These are phyloP conservation scores for Tetrahymena borealis DNA, from an alignment of 73 alveolate species.

Conservation along the genomic window DNA sequence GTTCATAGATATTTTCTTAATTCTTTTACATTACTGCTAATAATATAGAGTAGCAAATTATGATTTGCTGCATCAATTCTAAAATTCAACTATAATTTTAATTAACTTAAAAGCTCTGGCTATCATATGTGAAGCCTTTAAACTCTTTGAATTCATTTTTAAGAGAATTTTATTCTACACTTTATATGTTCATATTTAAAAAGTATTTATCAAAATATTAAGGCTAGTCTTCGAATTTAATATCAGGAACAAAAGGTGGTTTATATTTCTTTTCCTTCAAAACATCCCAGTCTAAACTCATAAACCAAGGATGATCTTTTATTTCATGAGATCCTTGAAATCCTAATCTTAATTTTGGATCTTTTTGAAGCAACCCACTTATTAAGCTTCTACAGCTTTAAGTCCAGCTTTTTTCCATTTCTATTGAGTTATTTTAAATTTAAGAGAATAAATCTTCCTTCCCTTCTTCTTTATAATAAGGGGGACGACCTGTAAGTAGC, in stretches of 20 bases:
- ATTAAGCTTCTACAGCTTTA: slow-evolving; percentile 29
- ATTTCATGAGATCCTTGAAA: slow-evolving; percentile 42
- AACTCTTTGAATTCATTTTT: neutral
- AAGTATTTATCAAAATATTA: slow-evolving; percentile 13
- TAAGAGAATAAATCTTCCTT: slow-evolving; percentile 65
- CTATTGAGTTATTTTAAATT: neutral
- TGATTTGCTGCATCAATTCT: too few relatives aligned
- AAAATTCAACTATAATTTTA: too few relatives aligned
- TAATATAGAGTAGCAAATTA: neutral
- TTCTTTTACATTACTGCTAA: neutral
- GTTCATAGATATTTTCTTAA: too few relatives aligned
- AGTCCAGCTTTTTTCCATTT: slow-evolving; percentile 8
- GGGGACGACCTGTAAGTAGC: slow-evolving; percentile 90
- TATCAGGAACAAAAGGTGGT: slow-evolving; percentile 46
- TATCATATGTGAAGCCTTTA: neutral
- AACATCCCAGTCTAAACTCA: slow-evolving; percentile 41
- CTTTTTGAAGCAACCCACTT: slow-evolving; percentile 17
- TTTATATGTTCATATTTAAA: neutral
- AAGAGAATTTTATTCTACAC: neutral
- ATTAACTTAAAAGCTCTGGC: neutral
- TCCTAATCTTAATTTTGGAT: slow-evolving; percentile 41
- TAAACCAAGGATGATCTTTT: slow-evolving; percentile 51
- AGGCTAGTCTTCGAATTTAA: slow-evolving; percentile 12
- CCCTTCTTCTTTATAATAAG: slow-evolving; percentile 81
- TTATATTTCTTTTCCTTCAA: slow-evolving; percentile 9